Base-by-base conservation (phyloP, 495 filamentous ascomycete genomes). In the Neurospora hispaniola region DNA sequence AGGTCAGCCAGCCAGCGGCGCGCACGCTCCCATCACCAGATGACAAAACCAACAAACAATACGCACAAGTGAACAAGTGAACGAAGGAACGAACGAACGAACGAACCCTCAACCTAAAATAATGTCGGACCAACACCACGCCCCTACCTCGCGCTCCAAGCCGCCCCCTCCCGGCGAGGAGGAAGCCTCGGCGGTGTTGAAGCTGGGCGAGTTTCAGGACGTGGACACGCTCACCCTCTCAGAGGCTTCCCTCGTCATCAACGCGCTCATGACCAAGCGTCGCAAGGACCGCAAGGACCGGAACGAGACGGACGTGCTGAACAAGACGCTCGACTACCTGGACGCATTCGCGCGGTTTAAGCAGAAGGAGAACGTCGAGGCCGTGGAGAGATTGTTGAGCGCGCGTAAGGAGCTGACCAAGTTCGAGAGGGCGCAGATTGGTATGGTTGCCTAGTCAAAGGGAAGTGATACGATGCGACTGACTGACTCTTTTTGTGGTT, bases 321-420 rank as follows among this genome's bases (percentile, higher is more conserved):
- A 86, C 66, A 94, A 96, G 78, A 98, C 95, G 2, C 84, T 92
- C 70, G 91, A 95, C 74, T 98, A 98, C 81, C 87, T 98, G 2
- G 93, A 97, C 74, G 89, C 91, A 27, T 98, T 98, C 84, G 92
- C 94, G 12, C 92, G 94, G 16, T 98, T 98, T 86, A 96, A 97
- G 85, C 89, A 94, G 74, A 93, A 93, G 79, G 93, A 98, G 82
- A 95, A 93, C 73, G 94, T 97, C 73, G 92, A 96, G 82, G 93
- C 93, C 12, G 93, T 98, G 43, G 95, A 97, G 81, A 87, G 91
- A 9, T 82, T 97, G 71, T 83, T 97, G 72, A 90, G 90, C 72
- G 86, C 89, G 44, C 90, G 92, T 76, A 89, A 90, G 72, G 90
- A 94, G 79, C 82, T 99, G 76, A 91, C 91, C 78, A 91, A 92